Evolutionary conservation across 2,329 filamentous ascomycete genomes (phyloP), one percentile per base, ranked within the genome.

Genomic region (Trichoderma hamatum): DNA sequence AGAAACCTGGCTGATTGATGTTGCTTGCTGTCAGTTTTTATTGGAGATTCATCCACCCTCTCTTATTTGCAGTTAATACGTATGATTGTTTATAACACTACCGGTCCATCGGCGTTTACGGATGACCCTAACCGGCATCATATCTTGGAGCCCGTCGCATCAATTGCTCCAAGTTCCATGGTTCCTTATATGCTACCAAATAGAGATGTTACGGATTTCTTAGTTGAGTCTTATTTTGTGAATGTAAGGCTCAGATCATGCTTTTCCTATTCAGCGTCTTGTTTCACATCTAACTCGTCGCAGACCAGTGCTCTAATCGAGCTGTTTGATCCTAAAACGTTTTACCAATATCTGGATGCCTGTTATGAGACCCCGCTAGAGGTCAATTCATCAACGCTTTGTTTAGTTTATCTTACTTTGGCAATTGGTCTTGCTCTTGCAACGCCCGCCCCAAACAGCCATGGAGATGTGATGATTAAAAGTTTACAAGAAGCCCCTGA

Each of bases 391-490:
- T 81, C 84, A 0, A 84, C 85, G 72, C 78, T 90, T 9, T 90
- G 89, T 73, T 79, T 89, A 10, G 75, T 92, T 19, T 87, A 89
- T 72, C 80, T 91, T 6, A 85, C 88, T 0, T 84, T 91, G 58
- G 86, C 89, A 1, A 86, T 90, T 62, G 89, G 89, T 1, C 80
- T 90, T 24, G 84, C 85, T 3, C 81, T 89, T 75, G 86, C 87
- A 2, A 83, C 83, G 21, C 86, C 87, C 3, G 73, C 76, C n/a
- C 79, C 80, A 1, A 84, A 82, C 3, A 86, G 80, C 39, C 75
- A 76, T 0, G 86, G 89, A 67, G 83, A 84, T 3, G 75, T 75
- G 0, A 78, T 88, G 10, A 82, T 90, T 61, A 79, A 83, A 34
- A 84, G 83, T 64, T 78, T 90, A 24, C 81, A 82, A 24, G 80